A percentile compares a stretch with the other conserved stretches of the same genome.
phyloP scores from a whole-genome alignment of 2,329 filamentous ascomycete genomes.

The Alternaria atra region DNA sequence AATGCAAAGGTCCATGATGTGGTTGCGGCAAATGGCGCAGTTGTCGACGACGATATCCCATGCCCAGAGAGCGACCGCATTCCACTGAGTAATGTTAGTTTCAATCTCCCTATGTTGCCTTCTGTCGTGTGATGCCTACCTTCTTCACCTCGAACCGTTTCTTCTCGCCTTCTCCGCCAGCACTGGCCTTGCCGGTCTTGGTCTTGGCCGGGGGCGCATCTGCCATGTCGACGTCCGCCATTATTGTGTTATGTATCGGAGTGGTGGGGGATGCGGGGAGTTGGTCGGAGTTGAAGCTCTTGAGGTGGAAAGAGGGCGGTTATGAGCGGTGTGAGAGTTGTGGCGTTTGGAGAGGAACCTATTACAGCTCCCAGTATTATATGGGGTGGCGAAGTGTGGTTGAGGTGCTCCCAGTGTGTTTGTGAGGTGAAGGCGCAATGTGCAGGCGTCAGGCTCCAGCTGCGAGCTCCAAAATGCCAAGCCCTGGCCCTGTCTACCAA shows the following conservation, averaged over 20 bases:
- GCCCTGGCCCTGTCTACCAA: conserved; percentile 14
- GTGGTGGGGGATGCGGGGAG: conserved; percentile 36
- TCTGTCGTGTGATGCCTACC: conserved; percentile 61
- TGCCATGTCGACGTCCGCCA: conserved; percentile 98
- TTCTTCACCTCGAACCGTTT: conserved; percentile 99
- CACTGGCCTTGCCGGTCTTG: conserved; percentile 61
- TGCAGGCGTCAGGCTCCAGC: conserved; percentile 25
- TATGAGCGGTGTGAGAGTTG: background rate
- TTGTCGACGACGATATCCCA: conserved; percentile 99
- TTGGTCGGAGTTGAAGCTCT: conserved; percentile 11
- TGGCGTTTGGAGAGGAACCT: background rate
- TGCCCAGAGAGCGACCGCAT: conserved; percentile 96
- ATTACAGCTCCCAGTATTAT: conserved; percentile 12
- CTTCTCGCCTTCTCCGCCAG: conserved; percentile 72
- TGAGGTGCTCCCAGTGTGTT: background rate
- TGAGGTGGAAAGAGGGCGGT: conserved; percentile 3
- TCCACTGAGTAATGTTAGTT: conserved; percentile 73
- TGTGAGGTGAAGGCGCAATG: conserved; percentile 11
- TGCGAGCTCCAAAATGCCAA: conserved; percentile 22
- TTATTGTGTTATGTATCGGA: conserved; percentile 53
- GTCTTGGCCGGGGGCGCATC: conserved; percentile 72
- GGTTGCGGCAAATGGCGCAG: conserved; percentile 98
- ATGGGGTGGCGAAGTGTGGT: conserved; percentile 15
- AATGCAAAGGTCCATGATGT: conserved; percentile 99
- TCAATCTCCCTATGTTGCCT: conserved; percentile 12